Base-by-base conservation (phyloP, 495 filamentous ascomycete species). In the Talaromyces thailandensis region DNA sequence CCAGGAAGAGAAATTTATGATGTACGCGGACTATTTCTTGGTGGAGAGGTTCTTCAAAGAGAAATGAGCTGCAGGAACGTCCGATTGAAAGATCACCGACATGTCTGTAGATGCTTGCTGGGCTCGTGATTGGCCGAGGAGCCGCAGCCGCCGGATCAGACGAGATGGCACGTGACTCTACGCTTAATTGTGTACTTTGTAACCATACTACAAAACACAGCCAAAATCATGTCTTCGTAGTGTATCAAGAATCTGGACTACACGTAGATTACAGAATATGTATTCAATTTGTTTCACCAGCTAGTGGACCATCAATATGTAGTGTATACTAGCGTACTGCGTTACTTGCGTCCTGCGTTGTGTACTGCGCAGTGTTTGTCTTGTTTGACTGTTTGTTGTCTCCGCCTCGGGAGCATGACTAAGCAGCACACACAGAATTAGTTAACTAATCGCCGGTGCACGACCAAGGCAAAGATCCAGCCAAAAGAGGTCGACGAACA, bases 351-450 rank as follows among this genome's bases (percentile, higher is more conserved):
- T n/a, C n/a, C n/a, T n/a, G n/a, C n/a, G n/a, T n/a, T n/a, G 26
- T 28, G 6, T 28, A 28, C 26, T 28, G 26, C 26, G 26, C 3
- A 21, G 24, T 61, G 45, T 61, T 61, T 61, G 59, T 35, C 45
- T 61, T 26, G 40, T 52, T 51, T 61, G 59, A 4, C 14, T 51
- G n/a, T 21, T 1, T 50, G 43, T 28, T 28, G 26, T 35, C 50
- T 26, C 37, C 43, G 43, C 24, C 59, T 61, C 59, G 59, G 21
- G 26, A 11, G 58, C n/a, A 61, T 61, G 59, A 61, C 59, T 61
- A 61, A 61, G 59, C 59, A 48, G 40, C 59, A 61, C 59, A 61
- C 59, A 61, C 37, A 61, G 59, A 61, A 51, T 58, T 48, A 40
- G 35, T 40, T 37, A 37, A 67, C 14, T 12, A n/a, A 21, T 18